Percentiles rank a stretch among this genome's conserved stretches.
phyloP scores from a whole-genome alignment of 208 protist genomes.

The Crithidia fasciculata region DNA sequence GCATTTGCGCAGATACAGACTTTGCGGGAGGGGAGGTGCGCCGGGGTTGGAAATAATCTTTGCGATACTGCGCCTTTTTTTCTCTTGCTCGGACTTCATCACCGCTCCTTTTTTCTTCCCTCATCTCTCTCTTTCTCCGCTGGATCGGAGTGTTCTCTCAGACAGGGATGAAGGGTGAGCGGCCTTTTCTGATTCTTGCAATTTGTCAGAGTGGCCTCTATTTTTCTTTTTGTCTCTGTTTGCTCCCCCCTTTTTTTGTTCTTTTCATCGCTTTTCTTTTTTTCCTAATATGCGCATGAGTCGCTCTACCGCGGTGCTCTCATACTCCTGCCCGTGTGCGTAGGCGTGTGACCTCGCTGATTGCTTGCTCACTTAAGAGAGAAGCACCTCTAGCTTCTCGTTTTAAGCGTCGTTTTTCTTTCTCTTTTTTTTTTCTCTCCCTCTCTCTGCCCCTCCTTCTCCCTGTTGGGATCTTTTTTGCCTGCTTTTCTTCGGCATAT shows the following conservation, averaged over 20 bases:
- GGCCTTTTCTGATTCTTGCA: neutral
- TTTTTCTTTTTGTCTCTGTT: neutral
- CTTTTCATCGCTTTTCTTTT: neutral
- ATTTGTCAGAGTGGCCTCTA: neutral
- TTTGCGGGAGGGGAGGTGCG: too few species aligned
- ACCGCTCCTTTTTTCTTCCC: neutral
- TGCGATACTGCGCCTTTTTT: neutral
- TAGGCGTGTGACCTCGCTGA: too few species aligned
- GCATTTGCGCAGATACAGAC: neutral
- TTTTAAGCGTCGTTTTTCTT: neutral
- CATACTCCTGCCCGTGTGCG: neutral
- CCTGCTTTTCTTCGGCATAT: neutral
- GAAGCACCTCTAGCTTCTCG: too few species aligned
- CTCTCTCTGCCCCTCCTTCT: neutral
- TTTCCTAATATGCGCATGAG: neutral
- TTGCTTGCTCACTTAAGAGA: too few species aligned
- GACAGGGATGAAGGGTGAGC: too few species aligned
- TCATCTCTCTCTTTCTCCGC: neutral
- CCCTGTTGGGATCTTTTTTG: neutral
- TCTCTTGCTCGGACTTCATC: neutral
- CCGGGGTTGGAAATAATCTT: neutral
- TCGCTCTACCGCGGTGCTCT: too few species aligned
- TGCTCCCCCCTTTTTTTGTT: neutral
- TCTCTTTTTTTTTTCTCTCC: conserved; percentile 14
- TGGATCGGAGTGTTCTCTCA: neutral